Conservation (phyloP, 306 rosid genomes). For the Begonia peltatifolia region DNA sequence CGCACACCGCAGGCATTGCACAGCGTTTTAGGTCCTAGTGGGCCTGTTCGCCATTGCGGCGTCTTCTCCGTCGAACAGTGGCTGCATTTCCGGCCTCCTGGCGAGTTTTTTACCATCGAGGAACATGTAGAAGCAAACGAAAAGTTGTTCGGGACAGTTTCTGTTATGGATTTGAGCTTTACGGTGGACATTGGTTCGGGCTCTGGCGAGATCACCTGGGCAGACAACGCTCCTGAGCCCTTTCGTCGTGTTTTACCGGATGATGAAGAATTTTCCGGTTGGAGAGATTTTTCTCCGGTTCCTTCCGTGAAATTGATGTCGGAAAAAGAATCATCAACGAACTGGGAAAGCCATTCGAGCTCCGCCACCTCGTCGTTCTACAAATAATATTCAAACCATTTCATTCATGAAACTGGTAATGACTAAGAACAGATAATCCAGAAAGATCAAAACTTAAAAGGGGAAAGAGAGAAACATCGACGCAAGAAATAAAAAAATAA, state of each 20-base stretch:
- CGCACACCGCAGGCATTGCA: constrained; percentile 63
- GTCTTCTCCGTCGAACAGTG: constrained; percentile 54
- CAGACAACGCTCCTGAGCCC: neutral
- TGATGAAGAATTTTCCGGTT: constrained; percentile 10
- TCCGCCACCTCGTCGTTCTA: constrained; percentile 32
- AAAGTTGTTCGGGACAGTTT: neutral
- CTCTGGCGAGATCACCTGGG: neutral
- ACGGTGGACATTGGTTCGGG: neutral
- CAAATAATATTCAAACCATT: neutral
- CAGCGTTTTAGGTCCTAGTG: constrained; percentile 54
- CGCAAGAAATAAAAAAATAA: neutral
- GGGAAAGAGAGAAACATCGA: neutral
- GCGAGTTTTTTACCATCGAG: neutral
- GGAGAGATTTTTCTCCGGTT: neutral
- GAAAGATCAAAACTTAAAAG: neutral
- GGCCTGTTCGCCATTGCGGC: constrained; percentile 66
- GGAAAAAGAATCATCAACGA: constrained; percentile 50
- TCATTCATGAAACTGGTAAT: neutral
- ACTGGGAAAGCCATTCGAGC: constrained; percentile 54
- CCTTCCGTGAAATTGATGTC: constrained; percentile 7
- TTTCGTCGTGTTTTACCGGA: neutral
- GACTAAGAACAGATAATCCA: neutral
- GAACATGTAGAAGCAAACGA: neutral
- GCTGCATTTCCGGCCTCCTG: constrained; percentile 19
- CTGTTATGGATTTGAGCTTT: constrained; percentile 1